Evolutionary conservation across 164 flowering plant species (phyloP).

Genomic region (Annona squamosa): DNA sequence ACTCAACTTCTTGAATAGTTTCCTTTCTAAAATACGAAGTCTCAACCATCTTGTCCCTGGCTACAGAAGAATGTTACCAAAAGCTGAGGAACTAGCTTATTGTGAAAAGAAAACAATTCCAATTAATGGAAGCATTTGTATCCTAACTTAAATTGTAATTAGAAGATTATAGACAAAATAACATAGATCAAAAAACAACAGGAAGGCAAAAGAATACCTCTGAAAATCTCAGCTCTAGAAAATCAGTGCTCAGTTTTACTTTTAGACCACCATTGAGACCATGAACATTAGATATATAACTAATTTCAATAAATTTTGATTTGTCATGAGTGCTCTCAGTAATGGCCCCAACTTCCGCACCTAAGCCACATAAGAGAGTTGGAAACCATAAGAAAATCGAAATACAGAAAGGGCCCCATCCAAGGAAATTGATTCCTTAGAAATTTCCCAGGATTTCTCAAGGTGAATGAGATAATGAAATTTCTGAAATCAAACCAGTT

Average conservation of each 20-base stretch:
- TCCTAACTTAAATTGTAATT: not conserved
- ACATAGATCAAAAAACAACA: not conserved
- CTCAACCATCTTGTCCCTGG: conserved; percentile 90
- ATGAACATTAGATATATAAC: conserved; percentile 57
- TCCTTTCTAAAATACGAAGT: conserved; percentile 45
- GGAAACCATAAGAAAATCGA: no score
- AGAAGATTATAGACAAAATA: not conserved
- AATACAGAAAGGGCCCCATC: no score
- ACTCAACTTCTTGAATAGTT: conserved; percentile 57
- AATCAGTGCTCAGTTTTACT: conserved; percentile 66
- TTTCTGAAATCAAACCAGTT: no score
- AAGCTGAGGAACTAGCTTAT: not conserved
- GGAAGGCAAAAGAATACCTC: conserved; percentile 29
- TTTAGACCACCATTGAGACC: conserved; percentile 83
- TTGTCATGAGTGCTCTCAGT: conserved; percentile 30
- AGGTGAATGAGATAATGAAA: no score
- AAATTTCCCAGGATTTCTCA: no score
- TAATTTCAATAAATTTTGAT: conserved; percentile 55
- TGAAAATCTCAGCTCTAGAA: conserved; percentile 72
- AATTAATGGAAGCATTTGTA: not conserved
- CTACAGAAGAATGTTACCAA: conserved; percentile 24
- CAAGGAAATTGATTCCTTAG: no score
- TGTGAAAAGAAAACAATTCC: not conserved
- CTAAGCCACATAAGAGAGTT: no score
- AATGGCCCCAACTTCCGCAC: conserved; percentile 31